Base-by-base conservation (phyloP, 129 eudicot genomes). In the Arctium minus region DNA sequence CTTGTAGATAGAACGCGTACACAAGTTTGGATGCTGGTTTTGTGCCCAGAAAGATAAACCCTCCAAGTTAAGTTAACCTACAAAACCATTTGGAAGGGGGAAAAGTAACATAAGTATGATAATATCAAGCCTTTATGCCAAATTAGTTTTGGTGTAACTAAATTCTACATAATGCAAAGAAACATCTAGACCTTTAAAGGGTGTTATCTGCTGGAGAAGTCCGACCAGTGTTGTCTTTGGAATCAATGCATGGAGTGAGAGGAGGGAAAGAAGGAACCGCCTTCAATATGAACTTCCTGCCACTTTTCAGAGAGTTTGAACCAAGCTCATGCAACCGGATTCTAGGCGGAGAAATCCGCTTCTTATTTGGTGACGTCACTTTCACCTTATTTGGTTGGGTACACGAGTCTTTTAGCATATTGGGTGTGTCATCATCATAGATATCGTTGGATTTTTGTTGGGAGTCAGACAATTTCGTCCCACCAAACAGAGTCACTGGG, bases 271-370 rank as follows among this genome's bases (percentile, higher is more conserved):
- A 78, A 72, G 96, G 89, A 79, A 91, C 87, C 36, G 97, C 84
- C 82, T 80, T 82, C 70, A 95, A 78, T 74, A 91, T 89, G 73
- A 87, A 94, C 75, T 91, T 95, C 82, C 90, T 89, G 53, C 94
- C 90, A 69, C 89, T 88, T 89, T 84, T 88, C 81, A 92, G 29
- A 80, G 93, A 85, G 82, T 85, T 78, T 4, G 91, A 87, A 83
- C 92, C 85, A 70, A 86, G 70, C 79, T 86, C 90, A 77, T 62
- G 79, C 71, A 48, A 77, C 74, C 39, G 89, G 64, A 82, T 77
- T 82, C 89, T 90, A 72, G 99, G 97, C 68, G 97, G 97, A 81
- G 97, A 91, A 73, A 96, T 81, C 0, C 97, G 92, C 79, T 93
- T 96, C 90, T 91, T 91, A 82, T 93, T 90, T 29, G 99, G 99